phyloP scores from a whole-genome alignment of 345 rosid genomes.

The Ceriops zippeliana region DNA sequence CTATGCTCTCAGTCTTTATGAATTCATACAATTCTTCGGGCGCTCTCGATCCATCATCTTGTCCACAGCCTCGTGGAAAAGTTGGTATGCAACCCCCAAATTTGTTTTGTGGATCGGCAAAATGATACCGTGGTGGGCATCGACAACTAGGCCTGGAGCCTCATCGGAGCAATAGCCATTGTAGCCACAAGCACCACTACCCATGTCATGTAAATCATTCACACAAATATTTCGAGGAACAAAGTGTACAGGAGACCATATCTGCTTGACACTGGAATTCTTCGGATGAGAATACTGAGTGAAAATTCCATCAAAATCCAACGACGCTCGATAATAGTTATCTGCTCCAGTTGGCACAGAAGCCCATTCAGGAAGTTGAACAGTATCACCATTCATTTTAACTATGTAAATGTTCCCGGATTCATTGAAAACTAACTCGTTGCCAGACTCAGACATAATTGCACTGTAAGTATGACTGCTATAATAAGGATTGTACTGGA shows the following conservation, averaged over 20 bases:
- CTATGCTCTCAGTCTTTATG: not conserved
- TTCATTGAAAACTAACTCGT: too few relatives aligned
- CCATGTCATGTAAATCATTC: not conserved
- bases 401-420: too few relatives aligned
- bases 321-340: too few relatives aligned
- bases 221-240: conserved; percentile 5
- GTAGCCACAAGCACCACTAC: conserved; percentile 19
- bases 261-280: not conserved
- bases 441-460: conserved; percentile 1
- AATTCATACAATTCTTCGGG: conserved; percentile 8
- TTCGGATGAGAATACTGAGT: conserved; percentile 18
- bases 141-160: not conserved
- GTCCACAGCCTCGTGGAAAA: conserved; percentile 13
- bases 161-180: conserved; percentile 11
- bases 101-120: conserved; percentile 1
- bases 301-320: conserved; percentile 27
- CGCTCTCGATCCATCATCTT: conserved; percentile 1
- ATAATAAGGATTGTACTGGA: conserved; percentile 15
- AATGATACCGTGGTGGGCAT: conserved; percentile 7
- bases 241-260: not conserved
- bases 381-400: too few relatives aligned
- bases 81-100: too few relatives aligned
- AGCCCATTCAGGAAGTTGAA: too few relatives aligned
- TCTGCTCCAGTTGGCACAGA: too few relatives aligned
- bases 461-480: conserved; percentile 2